A percentile compares a stretch with the other conserved stretches of the same genome.
Conservation (phyloP, 2,329 filamentous ascomycete genomes). For the Fusarium buxicola region DNA sequence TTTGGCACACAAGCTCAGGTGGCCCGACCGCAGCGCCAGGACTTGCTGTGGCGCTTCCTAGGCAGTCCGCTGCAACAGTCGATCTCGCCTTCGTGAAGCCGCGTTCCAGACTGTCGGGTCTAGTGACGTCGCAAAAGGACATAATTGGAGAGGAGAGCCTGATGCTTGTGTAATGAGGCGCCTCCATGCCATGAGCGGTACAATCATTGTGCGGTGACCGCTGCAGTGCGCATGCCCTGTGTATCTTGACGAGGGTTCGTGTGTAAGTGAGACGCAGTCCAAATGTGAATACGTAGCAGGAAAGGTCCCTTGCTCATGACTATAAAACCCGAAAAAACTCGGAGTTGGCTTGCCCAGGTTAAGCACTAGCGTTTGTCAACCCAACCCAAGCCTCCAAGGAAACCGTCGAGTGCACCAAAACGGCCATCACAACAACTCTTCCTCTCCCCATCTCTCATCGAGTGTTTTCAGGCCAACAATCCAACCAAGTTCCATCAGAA, state of each 20-base stretch:
- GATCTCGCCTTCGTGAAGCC: slow-evolving; percentile 41
- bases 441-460: not conserved
- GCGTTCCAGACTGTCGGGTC: slow-evolving; percentile 43
- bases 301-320: not conserved
- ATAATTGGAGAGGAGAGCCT: slow-evolving; percentile 35
- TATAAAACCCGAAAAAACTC: not conserved
- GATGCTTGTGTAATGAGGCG: slow-evolving; percentile 19
- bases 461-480: not conserved
- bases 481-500: not conserved
- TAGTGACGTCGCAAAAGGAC: slow-evolving; percentile 17
- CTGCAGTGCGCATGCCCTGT: slow-evolving; percentile 11
- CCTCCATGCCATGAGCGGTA: slow-evolving; percentile 3
- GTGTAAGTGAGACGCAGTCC: not conserved
- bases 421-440: not conserved
- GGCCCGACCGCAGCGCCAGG: slow-evolving; percentile 21
- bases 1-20: slow-evolving; percentile 8
- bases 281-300: not conserved
- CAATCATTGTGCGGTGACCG: slow-evolving; percentile 18
- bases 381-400: not conserved
- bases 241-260: not conserved
- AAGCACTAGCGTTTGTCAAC: not conserved
- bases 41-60: slow-evolving; percentile 39
- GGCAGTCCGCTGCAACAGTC: slow-evolving; percentile 38
- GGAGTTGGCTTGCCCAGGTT: not conserved
- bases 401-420: not conserved